These are phyloP conservation scores for Cryptosporidium viatorum DNA, from an alignment of 169 alveolate genomes.

Conservation along the genomic window DNA sequence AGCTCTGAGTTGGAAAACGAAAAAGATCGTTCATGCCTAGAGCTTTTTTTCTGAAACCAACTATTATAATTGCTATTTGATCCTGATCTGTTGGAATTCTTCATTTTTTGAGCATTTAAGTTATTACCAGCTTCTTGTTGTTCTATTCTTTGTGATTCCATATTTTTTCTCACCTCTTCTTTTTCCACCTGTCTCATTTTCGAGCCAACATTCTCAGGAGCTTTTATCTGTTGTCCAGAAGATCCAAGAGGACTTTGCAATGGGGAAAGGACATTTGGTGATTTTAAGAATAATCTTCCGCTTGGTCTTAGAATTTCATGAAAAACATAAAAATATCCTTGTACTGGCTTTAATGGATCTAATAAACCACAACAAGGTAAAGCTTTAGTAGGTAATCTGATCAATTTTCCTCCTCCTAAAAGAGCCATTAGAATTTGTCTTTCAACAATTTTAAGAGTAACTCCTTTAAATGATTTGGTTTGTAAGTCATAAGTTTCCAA, in stretches of 20 bases:
- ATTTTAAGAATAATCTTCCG: slow-evolving; percentile 58
- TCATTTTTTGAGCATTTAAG: not conserved
- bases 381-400: slow-evolving; percentile 53
- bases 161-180: not conserved
- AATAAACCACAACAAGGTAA: slow-evolving; percentile 71
- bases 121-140: slow-evolving; percentile 41
- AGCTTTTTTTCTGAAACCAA: slow-evolving; percentile 63
- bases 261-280: slow-evolving; percentile 59
- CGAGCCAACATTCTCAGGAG: not conserved
- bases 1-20: slow-evolving; percentile 50
- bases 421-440: slow-evolving; percentile 68
- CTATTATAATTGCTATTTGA: slow-evolving; percentile 5
- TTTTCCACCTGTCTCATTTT: not conserved
- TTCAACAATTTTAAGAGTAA: slow-evolving; percentile 48
- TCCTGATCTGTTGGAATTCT: not conserved
- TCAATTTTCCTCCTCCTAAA: slow-evolving; percentile 63
- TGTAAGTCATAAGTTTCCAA: slow-evolving; percentile 1
- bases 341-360: slow-evolving; percentile 59
- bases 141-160: slow-evolving; percentile 26
- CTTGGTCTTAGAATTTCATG: slow-evolving; percentile 73
- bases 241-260: slow-evolving; percentile 68
- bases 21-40: slow-evolving; percentile 40
- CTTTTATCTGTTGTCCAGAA: slow-evolving; percentile 11
- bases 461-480: slow-evolving; percentile 39
- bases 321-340: slow-evolving; percentile 68